phyloP scores from a whole-genome alignment of 1,284 basidiomycete genomes.

The Kalmanozyma brasiliensis region DNA sequence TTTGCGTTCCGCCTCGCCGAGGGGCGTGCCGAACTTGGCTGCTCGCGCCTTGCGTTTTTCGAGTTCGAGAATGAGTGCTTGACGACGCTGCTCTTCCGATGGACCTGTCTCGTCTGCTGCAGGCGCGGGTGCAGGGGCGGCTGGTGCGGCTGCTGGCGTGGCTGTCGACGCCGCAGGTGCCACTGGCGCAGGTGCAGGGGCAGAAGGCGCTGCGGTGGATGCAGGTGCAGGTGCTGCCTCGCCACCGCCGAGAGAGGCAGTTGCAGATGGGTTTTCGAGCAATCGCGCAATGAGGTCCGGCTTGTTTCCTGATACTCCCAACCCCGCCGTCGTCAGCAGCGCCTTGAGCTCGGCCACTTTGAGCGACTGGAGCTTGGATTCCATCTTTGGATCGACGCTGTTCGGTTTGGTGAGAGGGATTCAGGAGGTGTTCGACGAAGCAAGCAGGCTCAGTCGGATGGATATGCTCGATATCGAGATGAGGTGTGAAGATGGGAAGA shows the following conservation, averaged over 20 bases:
- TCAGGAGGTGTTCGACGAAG: background rate
- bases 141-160: slow-evolving; percentile 8
- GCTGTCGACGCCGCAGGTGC: background rate
- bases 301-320: slow-evolving; percentile 61
- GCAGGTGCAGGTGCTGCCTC: slow-evolving; percentile 2
- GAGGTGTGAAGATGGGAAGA: no score
- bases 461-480: no score
- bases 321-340: slow-evolving; percentile 46
- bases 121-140: slow-evolving; percentile 7
- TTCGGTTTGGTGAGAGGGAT: background rate
- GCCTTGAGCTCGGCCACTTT: slow-evolving; percentile 63
- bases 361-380: slow-evolving; percentile 57
- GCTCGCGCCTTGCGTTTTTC: slow-evolving; percentile 63
- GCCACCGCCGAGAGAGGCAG: slow-evolving; percentile 20
- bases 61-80: slow-evolving; percentile 54
- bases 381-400: no score
- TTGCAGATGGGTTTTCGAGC: slow-evolving; percentile 61
- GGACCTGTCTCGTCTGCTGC: background rate
- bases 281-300: slow-evolving; percentile 61
- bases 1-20: slow-evolving; percentile 57
- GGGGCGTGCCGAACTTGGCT: slow-evolving; percentile 57
- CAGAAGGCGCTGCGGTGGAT: background rate
- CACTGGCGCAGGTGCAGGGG: slow-evolving; percentile 5
- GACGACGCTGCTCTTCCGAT: slow-evolving; percentile 40
- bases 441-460: no score